These are phyloP conservation scores for Suillus fuscotomentosus DNA, from an alignment of 768 basidiomycete genomes.

Conservation along the genomic window DNA sequence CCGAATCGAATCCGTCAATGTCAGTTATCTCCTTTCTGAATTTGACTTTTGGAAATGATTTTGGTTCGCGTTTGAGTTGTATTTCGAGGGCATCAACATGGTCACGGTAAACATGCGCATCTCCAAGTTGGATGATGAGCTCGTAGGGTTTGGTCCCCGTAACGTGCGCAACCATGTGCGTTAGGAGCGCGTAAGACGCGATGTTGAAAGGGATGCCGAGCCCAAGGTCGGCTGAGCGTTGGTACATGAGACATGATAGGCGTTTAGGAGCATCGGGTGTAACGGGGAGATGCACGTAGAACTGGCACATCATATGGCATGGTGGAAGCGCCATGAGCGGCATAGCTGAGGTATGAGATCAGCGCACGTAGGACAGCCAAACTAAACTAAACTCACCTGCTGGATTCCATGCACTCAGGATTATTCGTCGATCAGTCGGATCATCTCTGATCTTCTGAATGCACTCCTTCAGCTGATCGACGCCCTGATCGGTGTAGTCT, in stretches of 20 bases:
- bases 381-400: conserved; percentile 57
- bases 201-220: conserved; percentile 99
- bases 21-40: conserved; percentile 66
- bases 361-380: background rate
- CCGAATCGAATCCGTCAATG: conserved; percentile 78
- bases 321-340: conserved; percentile 95
- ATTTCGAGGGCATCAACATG: conserved; percentile 84
- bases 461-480: conserved; percentile 89
- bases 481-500: conserved; percentile 80
- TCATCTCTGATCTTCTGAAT: conserved; percentile 90
- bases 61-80: conserved; percentile 78
- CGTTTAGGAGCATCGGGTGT: conserved; percentile 50
- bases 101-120: conserved; percentile 94
- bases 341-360: conserved; percentile 57
- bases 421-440: conserved; percentile 92
- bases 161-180: conserved; percentile 95
- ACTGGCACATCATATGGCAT: conserved; percentile 98
- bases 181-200: conserved; percentile 95
- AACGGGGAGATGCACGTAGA: conserved; percentile 90
- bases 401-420: conserved; percentile 97
- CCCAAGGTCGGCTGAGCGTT: conserved; percentile 95
- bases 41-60: conserved; percentile 75
- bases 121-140: conserved; percentile 93
- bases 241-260: conserved; percentile 95
- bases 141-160: conserved; percentile 86